Base-by-base conservation (phyloP, 225 moss, liverwort and hornwort genomes). In the Sphagnum tenellum region DNA sequence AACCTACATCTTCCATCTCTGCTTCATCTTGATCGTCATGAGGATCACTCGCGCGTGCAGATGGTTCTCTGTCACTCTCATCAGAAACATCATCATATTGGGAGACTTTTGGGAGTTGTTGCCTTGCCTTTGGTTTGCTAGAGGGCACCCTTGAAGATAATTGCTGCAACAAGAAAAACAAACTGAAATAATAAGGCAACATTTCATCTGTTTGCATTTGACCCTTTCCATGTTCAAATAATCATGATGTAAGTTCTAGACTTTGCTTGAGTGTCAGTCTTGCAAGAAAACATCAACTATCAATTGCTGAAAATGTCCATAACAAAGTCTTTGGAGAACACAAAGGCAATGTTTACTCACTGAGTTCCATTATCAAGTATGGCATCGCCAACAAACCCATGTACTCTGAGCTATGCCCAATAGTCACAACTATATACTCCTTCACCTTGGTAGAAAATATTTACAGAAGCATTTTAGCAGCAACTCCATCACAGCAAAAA, bases 61-160 rank as follows among this genome's bases (percentile, higher is more conserved):
- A 91, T 66, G 83, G 82, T 69, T 95, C 94, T 62, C 73, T 76
- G 50, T 92, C 94, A 59, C 85, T 81, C 4, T 88, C 90, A n/a
- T 91, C 88, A 7, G 89, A 86, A 66, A 81, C 67, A 51, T 65
- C 82, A 72, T 95, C 86, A 70, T 92, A 83, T 62, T 87, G 73
- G 74, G 79, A 82, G 69, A 91, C 91, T 72, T 87, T 91, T 47
- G 67, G 69, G 66, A 71, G 76, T 49, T 87, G 72, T 56, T 75
- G 73, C 66, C 88, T 89, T 61, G 74, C 73, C 66, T 71, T 61
- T 50, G 84, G 58, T 57, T 67, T 85, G 62, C 71, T 73, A 8
- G 63, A 64, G 50, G 81, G 65, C 56, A 71, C 73, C 56, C 74
- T 85, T 10, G 86, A 76, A 60, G 82, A 73, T 60, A 81, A 66